Evolutionary conservation across 1,284 basidiomycete genomes (phyloP).

Genomic region (Ceratobasidium sp.): DNA sequence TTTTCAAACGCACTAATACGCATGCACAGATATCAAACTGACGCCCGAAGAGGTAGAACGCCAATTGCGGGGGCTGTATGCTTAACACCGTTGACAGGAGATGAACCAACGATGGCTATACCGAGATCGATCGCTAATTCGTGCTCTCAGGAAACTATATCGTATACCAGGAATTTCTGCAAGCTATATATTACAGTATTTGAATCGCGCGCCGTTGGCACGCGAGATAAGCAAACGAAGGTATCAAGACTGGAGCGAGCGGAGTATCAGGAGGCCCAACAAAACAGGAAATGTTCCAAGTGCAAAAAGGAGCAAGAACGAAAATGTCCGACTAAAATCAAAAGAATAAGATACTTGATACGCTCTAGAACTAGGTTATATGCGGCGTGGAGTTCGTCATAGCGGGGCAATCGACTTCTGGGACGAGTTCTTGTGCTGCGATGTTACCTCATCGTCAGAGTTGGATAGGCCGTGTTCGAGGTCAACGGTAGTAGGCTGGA

Average conservation of each 20-base stretch:
- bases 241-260: not conserved
- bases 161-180: not conserved
- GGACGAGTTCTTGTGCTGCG: conserved; percentile 11
- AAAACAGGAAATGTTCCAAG: conserved; percentile 3
- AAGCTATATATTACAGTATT: conserved; percentile 30
- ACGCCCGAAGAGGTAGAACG: conserved; percentile 77
- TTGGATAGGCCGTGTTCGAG: not conserved
- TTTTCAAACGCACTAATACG: conserved; percentile 28
- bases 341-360: not conserved
- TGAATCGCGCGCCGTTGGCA: not conserved
- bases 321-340: not conserved
- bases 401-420: conserved; percentile 9
- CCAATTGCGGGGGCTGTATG: conserved; percentile 71
- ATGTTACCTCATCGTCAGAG: not conserved
- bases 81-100: not conserved
- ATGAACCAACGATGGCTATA: too few relatives aligned
- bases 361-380: not conserved
- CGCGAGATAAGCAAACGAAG: conserved; percentile 6
- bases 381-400: not conserved
- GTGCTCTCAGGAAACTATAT: not conserved
- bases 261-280: not conserved
- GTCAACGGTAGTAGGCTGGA: conserved; percentile 9
- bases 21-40: conserved; percentile 74
- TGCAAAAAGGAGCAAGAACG: conserved; percentile 3
- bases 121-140: not conserved